Evolutionary conservation across 768 basidiomycete genomes (phyloP).

Genomic region (Leucocoprinus birnbaumii): DNA sequence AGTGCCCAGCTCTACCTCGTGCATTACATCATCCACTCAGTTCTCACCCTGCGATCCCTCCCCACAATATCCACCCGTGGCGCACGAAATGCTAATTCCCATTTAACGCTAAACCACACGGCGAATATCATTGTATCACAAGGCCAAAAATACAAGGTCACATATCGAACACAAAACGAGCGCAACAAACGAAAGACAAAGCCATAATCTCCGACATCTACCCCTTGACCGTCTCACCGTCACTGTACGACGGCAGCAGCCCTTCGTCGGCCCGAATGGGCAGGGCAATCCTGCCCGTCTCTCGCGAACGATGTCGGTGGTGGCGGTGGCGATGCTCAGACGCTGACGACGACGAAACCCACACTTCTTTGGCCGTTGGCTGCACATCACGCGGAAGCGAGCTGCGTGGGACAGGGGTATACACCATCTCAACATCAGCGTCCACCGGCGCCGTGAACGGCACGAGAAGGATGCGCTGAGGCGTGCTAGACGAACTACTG

Average conservation of each 20-base stretch:
- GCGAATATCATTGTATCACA: not conserved
- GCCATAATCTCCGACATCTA: not conserved
- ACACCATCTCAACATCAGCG: slow-evolving; percentile 44
- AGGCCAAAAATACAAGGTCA: slow-evolving; percentile 9
- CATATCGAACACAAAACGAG: not conserved
- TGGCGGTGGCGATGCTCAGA: slow-evolving; percentile 27
- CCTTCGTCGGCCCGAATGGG: slow-evolving; percentile 45
- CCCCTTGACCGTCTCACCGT: slow-evolving; percentile 4
- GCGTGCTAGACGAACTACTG: slow-evolving; percentile 20
- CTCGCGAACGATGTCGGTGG: slow-evolving; percentile 27
- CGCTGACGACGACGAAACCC: slow-evolving; percentile 43
- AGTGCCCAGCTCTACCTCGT: not conserved
- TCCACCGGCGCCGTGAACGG: slow-evolving; percentile 27
- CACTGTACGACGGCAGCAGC: slow-evolving; percentile 28
- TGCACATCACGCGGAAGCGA: slow-evolving; percentile 53
- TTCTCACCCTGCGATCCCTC: slow-evolving; percentile 2
- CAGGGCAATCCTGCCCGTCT: slow-evolving; percentile 38
- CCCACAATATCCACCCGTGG: too few relatives aligned
- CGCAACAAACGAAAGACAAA: not conserved
- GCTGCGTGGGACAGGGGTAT: slow-evolving; percentile 64
- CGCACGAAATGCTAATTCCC: too few relatives aligned
- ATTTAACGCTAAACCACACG: too few relatives aligned
- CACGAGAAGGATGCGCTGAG: slow-evolving; percentile 66
- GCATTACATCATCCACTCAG: slow-evolving; percentile 9
- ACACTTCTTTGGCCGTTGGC: slow-evolving; percentile 61